Evolutionary conservation across 2,329 filamentous ascomycete species (phyloP).

Genomic region (Aspergillus persii): DNA sequence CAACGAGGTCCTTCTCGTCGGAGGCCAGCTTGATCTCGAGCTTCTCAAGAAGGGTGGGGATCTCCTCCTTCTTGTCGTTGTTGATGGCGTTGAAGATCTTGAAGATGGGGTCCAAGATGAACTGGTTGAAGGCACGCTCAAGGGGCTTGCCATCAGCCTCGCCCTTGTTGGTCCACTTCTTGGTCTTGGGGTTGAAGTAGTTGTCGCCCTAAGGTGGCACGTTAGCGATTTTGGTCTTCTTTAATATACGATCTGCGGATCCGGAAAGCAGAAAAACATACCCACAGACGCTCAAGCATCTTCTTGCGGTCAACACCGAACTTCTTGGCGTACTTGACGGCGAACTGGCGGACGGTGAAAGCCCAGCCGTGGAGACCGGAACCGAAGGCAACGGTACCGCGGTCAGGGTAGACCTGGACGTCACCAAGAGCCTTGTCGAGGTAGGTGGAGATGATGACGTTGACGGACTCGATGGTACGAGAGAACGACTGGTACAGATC

Average conservation of each 20-base stretch:
- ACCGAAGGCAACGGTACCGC: conserved; percentile 97
- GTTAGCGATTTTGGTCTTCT: not conserved
- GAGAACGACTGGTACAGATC: conserved; percentile 99
- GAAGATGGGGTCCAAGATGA: conserved; percentile 99
- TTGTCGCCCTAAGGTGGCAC: conserved; percentile 69
- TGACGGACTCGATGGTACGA: conserved; percentile 98
- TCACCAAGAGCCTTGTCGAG: conserved; percentile 95
- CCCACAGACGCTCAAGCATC: conserved; percentile 99
- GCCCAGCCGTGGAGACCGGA: conserved; percentile 99
- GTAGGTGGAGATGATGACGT: conserved; percentile 99
- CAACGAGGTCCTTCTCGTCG: conserved; percentile 91
- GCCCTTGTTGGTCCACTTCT: conserved; percentile 95
- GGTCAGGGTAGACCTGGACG: conserved; percentile 96
- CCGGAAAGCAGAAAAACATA: conserved; percentile 47
- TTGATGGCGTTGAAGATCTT: conserved; percentile 95
- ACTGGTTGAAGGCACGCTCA: conserved; percentile 99
- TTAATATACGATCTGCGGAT: not conserved
- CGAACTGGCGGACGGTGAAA: conserved; percentile 98
- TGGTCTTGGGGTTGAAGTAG: conserved; percentile 99
- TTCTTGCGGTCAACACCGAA: conserved; percentile 99
- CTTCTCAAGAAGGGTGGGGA: conserved; percentile 79
- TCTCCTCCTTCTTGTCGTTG: conserved; percentile 98
- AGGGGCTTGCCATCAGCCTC: conserved; percentile 82
- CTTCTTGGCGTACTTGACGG: conserved; percentile 95
- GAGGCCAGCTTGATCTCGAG: conserved; percentile 84